Evolutionary conservation across 2,329 filamentous ascomycete species (phyloP), one percentile per base, ranked within the genome.

Genomic region (Cercospora sp.): DNA sequence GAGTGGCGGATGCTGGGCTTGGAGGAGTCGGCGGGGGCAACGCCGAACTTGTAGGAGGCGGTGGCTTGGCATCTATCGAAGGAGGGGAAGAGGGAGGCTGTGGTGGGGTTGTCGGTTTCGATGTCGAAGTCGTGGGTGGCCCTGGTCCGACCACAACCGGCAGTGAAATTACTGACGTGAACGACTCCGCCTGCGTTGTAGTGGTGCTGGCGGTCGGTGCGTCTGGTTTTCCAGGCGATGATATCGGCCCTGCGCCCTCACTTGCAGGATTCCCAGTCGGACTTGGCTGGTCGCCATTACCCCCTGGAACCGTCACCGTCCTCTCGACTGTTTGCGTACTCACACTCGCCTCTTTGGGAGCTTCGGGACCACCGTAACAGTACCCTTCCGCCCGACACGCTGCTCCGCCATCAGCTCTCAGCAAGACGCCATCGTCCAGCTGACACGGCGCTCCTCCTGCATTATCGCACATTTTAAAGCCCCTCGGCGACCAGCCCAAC

Each of bases 341-440:
- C 20, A 28, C 23, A 28, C 33, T 42, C 33, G 59, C 30, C 33
- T 61, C 33, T 8, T n/a, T 23, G 10, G 16, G 10, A 61, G n/a
- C 23, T 36, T 61, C 59, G 9, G 20, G 10, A 23, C 23, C 40
- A 48, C 23, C 40, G 18, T 18, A 30, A 48, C 59, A 61, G 13
- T 45, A 45, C 36, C 59, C 59, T 23, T 61, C 59, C 33, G 36
- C 36, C 20, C 59, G 59, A 45, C 59, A 61, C 12, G 59, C 59
- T 28, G 59, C 59, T 42, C 59, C 59, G 3, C 36, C 59, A 30
- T 61, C 59, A n/a, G 18, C 33, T 18, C 20, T 13, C 45, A n/a
- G 5, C 18, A 40, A 61, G 7, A 40, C 33, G 2, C 59, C 59
- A 28, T 61, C 59, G 10, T 42, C 59, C 23, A 48, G 20, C 26